phyloP scores from a whole-genome alignment of 2,329 filamentous ascomycete species.

The Beauveria rudraprayagi region DNA sequence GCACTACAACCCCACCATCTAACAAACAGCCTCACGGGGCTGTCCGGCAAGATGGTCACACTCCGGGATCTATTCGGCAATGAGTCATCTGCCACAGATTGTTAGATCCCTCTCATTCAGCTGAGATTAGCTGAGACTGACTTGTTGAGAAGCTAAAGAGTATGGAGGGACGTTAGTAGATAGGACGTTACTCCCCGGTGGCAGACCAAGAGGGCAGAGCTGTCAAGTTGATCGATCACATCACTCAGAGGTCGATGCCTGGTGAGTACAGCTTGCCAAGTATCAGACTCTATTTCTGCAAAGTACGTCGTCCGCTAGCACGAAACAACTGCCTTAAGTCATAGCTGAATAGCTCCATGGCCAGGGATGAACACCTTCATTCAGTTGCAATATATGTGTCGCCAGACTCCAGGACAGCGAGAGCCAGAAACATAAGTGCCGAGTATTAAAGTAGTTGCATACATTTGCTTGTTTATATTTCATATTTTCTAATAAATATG shows the following conservation, averaged over 20 bases:
- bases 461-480: too few relatives aligned
- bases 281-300: too few relatives aligned
- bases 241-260: background rate
- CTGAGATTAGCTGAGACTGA: background rate
- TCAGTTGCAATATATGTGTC: too few relatives aligned
- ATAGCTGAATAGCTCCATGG: too few relatives aligned
- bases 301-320: too few relatives aligned
- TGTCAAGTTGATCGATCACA: background rate
- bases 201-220: background rate
- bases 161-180: background rate
- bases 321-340: too few relatives aligned
- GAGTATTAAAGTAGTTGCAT: too few relatives aligned
- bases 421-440: too few relatives aligned
- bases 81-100: constrained; percentile 1
- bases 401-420: too few relatives aligned
- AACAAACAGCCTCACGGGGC: background rate
- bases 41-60: background rate
- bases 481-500: too few relatives aligned
- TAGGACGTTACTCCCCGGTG: background rate
- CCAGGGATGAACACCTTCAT: too few relatives aligned
- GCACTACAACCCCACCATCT: background rate
- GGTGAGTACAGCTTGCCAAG: too few relatives aligned
- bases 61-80: background rate
- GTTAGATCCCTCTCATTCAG: background rate
- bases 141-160: background rate